Conservation (phyloP, 2,329 filamentous ascomycete species). For the Pseudogymnoascus sp. region DNA sequence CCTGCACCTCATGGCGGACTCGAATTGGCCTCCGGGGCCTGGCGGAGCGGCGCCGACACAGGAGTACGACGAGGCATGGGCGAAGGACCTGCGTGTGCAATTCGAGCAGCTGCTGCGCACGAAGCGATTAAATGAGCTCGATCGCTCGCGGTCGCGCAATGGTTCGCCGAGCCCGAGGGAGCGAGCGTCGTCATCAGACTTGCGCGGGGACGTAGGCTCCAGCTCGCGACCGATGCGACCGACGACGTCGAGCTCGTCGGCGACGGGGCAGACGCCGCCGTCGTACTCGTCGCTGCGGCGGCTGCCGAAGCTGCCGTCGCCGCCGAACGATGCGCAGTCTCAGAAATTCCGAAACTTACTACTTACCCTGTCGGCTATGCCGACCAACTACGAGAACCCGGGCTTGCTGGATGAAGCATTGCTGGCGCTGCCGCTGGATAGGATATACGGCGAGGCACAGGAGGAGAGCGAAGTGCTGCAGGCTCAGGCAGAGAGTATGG, state of each 20-base stretch:
- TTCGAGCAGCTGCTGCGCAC: conserved; percentile 84
- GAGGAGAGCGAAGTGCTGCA: conserved; percentile 84
- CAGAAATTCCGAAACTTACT: conserved; percentile 76
- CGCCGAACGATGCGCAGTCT: conserved; percentile 64
- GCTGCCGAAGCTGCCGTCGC: conserved; percentile 63
- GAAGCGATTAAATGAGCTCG: conserved; percentile 78
- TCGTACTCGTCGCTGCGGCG: conserved; percentile 55
- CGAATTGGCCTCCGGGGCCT: conserved; percentile 15
- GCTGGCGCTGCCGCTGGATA: conserved; percentile 75
- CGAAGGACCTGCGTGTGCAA: conserved; percentile 68
- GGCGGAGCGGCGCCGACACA: conserved; percentile 12
- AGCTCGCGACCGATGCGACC: conserved; percentile 31
- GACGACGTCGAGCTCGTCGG: conserved; percentile 39
- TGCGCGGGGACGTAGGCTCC: conserved; percentile 35
- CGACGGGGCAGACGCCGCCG: conserved; percentile 38
- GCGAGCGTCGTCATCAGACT: conserved; percentile 42
- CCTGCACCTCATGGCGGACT: conserved; percentile 26
- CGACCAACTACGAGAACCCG: conserved; percentile 92
- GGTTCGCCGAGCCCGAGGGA: conserved; percentile 50
- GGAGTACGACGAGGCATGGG: conserved; percentile 61
- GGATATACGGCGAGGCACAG: conserved; percentile 88
- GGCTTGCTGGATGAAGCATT: conserved; percentile 89
- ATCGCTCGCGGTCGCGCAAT: conserved; percentile 51
- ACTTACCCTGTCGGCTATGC: conserved; percentile 77
- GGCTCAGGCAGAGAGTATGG: conserved; percentile 82